Percentiles rank a stretch among this genome's conserved stretches.
These are phyloP conservation scores for Exophiala xenobiotica DNA, from an alignment of 2,329 filamentous ascomycete genomes.

Conservation along the genomic window DNA sequence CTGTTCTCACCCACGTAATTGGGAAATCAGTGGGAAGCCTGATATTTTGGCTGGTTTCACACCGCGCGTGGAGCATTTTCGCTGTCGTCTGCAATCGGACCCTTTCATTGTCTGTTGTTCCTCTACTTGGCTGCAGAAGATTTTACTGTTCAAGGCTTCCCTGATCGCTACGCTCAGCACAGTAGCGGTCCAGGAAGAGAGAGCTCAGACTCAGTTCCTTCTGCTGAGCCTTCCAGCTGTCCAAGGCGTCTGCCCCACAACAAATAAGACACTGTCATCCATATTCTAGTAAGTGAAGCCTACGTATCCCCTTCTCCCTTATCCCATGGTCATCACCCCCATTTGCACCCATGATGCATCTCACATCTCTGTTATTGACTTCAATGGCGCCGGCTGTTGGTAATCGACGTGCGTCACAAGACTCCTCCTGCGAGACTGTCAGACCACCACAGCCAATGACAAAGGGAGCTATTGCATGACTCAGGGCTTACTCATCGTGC, in stretches of 20 bases:
- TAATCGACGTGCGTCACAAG: slow-evolving; percentile 30
- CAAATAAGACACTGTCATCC: background rate
- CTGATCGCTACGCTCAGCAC: no score
- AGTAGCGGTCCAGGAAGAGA: no score
- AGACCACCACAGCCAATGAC: slow-evolving; percentile 24
- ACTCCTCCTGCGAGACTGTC: slow-evolving; percentile 20
- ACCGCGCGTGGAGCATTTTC: background rate
- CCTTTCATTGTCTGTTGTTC: no score
- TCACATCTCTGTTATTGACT: slow-evolving; percentile 22
- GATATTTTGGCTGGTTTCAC: background rate
- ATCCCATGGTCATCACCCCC: slow-evolving; percentile 15
- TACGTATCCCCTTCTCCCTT: slow-evolving; percentile 2
- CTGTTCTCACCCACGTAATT: background rate
- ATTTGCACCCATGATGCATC: slow-evolving; percentile 9
- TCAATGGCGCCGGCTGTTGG: slow-evolving; percentile 26
- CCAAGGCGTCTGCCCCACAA: no score
- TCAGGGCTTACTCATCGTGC: slow-evolving; percentile 30
- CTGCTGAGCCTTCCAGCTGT: no score
- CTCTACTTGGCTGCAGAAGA: no score
- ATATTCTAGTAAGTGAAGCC: slow-evolving; percentile 3
- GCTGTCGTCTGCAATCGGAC: background rate
- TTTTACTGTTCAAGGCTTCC: no score
- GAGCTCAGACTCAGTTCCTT: no score
- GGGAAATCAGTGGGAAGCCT: background rate
- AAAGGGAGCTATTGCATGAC: slow-evolving; percentile 7